Evolutionary conservation across 2,329 filamentous ascomycete species (phyloP).

Genomic region (Chalaropsis thielavioides): DNA sequence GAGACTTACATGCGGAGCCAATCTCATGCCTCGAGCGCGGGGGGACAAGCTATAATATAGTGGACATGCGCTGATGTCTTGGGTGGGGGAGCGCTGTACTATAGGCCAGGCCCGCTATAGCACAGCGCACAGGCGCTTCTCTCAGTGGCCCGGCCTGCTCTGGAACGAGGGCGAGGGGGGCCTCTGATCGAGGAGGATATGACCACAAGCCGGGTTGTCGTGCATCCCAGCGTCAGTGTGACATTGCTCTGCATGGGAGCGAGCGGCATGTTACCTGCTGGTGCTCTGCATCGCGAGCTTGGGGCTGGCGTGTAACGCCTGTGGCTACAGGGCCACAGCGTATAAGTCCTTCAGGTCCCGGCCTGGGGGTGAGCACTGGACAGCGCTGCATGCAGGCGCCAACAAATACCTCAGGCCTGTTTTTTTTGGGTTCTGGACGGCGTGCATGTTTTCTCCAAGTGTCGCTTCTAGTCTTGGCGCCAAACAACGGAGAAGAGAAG

Average conservation of each 20-base stretch:
- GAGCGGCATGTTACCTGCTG: no score
- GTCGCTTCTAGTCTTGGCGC: not conserved
- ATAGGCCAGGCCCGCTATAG: not conserved
- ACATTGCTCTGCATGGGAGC: no score
- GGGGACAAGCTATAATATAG: not conserved
- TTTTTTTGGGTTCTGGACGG: not conserved
- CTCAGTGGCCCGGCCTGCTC: not conserved
- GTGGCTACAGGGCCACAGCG: no score
- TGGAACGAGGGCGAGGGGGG: not conserved
- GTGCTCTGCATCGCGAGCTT: no score
- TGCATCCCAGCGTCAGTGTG: not conserved
- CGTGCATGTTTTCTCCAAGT: conserved; percentile 1
- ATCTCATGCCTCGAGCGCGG: not conserved
- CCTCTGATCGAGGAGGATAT: not conserved
- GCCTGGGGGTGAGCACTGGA: no score
- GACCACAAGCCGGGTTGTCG: no score
- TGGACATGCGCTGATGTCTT: not conserved
- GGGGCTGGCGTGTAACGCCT: no score
- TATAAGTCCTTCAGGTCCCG: no score
- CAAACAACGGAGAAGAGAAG: not conserved
- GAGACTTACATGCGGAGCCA: not conserved
- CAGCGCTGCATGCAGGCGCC: not conserved
- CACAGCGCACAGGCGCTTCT: not conserved
- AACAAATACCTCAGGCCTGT: not conserved
- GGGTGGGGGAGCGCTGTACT: not conserved